Evolutionary conservation across 2,329 filamentous ascomycete genomes (phyloP).

Genomic region (Trichoderma pleuroti): DNA sequence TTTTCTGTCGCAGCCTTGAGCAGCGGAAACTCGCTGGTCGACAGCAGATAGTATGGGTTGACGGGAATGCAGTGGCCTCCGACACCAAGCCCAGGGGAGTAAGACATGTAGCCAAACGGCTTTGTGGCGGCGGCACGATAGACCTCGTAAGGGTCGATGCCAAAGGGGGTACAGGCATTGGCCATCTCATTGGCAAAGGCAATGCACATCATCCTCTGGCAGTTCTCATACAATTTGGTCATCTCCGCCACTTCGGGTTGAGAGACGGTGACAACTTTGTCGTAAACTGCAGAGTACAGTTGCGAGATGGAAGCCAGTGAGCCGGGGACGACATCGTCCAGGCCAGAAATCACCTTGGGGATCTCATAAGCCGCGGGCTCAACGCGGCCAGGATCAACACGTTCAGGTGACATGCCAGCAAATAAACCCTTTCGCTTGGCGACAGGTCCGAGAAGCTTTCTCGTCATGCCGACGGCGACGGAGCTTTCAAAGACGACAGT

Average conservation of each 20-base stretch:
- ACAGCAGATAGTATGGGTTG: conserved; percentile 52
- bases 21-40: conserved; percentile 46
- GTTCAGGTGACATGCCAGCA: conserved; percentile 50
- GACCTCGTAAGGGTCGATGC: conserved; percentile 51
- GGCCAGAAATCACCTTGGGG: conserved; percentile 52
- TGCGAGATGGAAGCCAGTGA: conserved; percentile 43
- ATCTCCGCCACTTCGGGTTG: conserved; percentile 55
- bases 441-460: conserved; percentile 46
- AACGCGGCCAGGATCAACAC: conserved; percentile 50
- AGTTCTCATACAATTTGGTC: conserved; percentile 58
- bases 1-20: conserved; percentile 42
- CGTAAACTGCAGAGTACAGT: conserved; percentile 47
- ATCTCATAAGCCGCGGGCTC: conserved; percentile 41
- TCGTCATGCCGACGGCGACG: conserved; percentile 53
- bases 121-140: conserved; percentile 47
- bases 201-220: conserved; percentile 53
- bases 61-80: conserved; percentile 56
- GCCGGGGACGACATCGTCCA: conserved; percentile 44
- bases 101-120: conserved; percentile 51
- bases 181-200: conserved; percentile 57
- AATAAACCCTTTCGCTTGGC: conserved; percentile 41
- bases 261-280: conserved; percentile 46
- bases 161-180: conserved; percentile 45
- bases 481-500: conserved; percentile 52
- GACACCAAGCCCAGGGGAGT: conserved; percentile 47